Evolutionary conservation across 176 grass and related monocot genomes (phyloP).

Genomic region (bread wheat (Triticum aestivum)): IWGSC_CS_RefSeq_v2.1 NC_057798.1:664479291-664479790

Average conservation of each 20-base stretch:
- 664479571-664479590: conserved; percentile 20
- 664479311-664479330: conserved; percentile 37
- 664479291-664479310: background rate
- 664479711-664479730: background rate
- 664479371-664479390: conserved; percentile 75
- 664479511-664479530: conserved; percentile 46
- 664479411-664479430: conserved; percentile 49
- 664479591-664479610: background rate
- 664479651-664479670: background rate
- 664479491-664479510: conserved; percentile 39
- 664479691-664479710: background rate
- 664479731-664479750: conserved; percentile 44
- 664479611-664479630: conserved; percentile 37
- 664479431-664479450: conserved; percentile 70
- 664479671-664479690: background rate
- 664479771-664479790: conserved; percentile 50
- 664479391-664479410: conserved; percentile 52
- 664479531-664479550: conserved; percentile 64
- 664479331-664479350: conserved; percentile 56
- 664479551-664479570: conserved; percentile 19
- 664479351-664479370: conserved; percentile 67
- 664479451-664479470: conserved; percentile 89
- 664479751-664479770: conserved; percentile 51
- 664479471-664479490: conserved; percentile 41
- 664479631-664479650: background rate